phyloP scores from a whole-genome alignment of 2,329 filamentous ascomycete genomes.

The Metarhizium robertsii region DNA sequence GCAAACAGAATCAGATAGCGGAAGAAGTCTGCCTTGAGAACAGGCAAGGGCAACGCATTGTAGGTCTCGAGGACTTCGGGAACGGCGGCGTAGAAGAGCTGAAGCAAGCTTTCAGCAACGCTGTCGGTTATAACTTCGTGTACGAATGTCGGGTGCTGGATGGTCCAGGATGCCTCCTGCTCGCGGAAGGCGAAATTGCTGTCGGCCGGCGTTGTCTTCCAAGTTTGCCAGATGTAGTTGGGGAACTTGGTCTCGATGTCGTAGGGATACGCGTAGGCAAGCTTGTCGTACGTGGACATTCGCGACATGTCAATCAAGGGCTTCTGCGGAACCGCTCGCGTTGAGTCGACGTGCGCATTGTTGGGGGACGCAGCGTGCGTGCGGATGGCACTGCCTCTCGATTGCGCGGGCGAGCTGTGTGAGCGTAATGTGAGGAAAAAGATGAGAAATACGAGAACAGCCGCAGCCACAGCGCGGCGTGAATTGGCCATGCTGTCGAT shows the following conservation, averaged over 20 bases:
- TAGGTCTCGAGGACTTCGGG: constrained; percentile 75
- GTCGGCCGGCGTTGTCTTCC: constrained; percentile 78
- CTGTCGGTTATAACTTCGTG: constrained; percentile 96
- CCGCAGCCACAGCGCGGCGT: constrained; percentile 63
- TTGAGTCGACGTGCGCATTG: constrained; percentile 9
- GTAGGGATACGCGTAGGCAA: constrained; percentile 91
- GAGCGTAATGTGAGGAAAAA: constrained; percentile 59
- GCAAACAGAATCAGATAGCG: constrained; percentile 60
- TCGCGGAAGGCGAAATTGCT: constrained; percentile 72
- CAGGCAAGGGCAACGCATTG: constrained; percentile 59
- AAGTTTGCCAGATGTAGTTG: constrained; percentile 98
- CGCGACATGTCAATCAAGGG: constrained; percentile 60
- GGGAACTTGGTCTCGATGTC: constrained; percentile 83
- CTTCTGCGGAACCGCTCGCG: constrained; percentile 24
- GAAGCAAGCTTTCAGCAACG: constrained; percentile 71
- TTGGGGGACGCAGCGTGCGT: constrained; percentile 12
- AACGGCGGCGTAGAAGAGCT: constrained; percentile 75
- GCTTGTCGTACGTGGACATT: constrained; percentile 67
- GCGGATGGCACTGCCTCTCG: neutral
- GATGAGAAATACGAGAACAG: constrained; percentile 57
- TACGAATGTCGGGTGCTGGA: constrained; percentile 79
- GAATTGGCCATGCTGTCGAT: constrained; percentile 61
- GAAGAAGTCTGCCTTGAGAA: constrained; percentile 74
- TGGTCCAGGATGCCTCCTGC: constrained; percentile 82
- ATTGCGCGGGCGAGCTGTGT: constrained; percentile 25